A percentile compares a stretch with the other conserved stretches of the same genome.
These are phyloP conservation scores for Fusarium sp. DNA, from an alignment of 2,329 filamentous ascomycete genomes.

Conservation along the genomic window DNA sequence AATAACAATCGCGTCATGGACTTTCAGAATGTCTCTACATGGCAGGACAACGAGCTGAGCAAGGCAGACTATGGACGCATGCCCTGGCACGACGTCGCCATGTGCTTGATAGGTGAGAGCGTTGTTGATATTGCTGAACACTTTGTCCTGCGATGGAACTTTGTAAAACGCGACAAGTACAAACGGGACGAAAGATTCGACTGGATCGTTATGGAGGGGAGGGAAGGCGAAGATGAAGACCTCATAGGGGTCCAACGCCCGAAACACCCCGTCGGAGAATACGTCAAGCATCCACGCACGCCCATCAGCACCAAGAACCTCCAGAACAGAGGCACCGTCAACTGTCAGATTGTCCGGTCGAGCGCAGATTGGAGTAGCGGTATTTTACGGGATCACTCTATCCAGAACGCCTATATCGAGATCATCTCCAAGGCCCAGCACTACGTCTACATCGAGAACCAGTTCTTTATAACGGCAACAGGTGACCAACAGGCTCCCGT, in stretches of 20 bases:
- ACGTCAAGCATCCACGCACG: constrained; percentile 79
- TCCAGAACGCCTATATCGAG: constrained; percentile 87
- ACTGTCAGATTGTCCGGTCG: constrained; percentile 87
- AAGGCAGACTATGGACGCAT: constrained; percentile 93
- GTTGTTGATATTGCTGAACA: constrained; percentile 96
- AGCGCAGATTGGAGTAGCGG: constrained; percentile 95
- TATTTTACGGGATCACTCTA: constrained; percentile 83
- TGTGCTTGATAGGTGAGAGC: constrained; percentile 77
- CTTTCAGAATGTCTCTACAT: constrained; percentile 88
- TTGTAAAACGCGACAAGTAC: constrained; percentile 96
- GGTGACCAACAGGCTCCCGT: constrained; percentile 87
- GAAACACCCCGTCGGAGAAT: constrained; percentile 87
- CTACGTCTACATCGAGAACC: constrained; percentile 97
- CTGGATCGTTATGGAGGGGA: constrained; percentile 83
- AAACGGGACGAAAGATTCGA: constrained; percentile 86
- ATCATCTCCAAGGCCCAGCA: constrained; percentile 88
- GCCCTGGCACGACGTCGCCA: constrained; percentile 97
- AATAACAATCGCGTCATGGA: constrained; percentile 98
- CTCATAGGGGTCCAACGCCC: constrained; percentile 88
- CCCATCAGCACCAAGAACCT: constrained; percentile 73
- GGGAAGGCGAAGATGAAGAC: constrained; percentile 81
- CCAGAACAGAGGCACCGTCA: constrained; percentile 74
- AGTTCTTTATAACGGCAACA: constrained; percentile 97
- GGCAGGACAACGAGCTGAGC: constrained; percentile 91
- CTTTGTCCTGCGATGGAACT: constrained; percentile 95